Conservation (phyloP, 495 filamentous ascomycete genomes). For the Thermochaetoides thermophila region DNA sequence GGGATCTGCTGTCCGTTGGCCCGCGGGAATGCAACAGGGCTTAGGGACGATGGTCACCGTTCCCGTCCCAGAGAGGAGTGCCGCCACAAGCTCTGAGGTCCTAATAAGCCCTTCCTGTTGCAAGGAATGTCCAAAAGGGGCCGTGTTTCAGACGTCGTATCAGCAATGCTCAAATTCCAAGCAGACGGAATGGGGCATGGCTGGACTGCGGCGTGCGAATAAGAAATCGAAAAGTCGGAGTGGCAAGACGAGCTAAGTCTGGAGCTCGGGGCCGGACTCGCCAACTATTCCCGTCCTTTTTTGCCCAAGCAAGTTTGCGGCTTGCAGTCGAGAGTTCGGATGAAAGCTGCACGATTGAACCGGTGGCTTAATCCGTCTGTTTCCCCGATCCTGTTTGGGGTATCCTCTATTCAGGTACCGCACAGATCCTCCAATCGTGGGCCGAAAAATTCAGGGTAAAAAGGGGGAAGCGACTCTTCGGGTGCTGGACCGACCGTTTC, state of each 20-base stretch:
- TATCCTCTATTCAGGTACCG: no score
- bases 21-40: slow-evolving; percentile 9
- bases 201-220: slow-evolving; percentile 2
- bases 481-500: not conserved
- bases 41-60: slow-evolving; percentile 4
- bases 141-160: slow-evolving; percentile 23
- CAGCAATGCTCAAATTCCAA: slow-evolving; percentile 20
- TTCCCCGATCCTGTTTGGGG: no score
- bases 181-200: slow-evolving; percentile 14
- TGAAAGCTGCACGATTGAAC: no score
- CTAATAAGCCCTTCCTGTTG: slow-evolving; percentile 7
- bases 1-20: slow-evolving; percentile 15
- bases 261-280: no score
- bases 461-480: not conserved
- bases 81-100: slow-evolving; percentile 9
- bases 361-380: no score
- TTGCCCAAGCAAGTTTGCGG: not conserved
- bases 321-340: not conserved
- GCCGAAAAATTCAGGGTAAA: no score
- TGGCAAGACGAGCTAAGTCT: no score
- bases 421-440: no score
- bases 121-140: no score
- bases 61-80: slow-evolving; percentile 9
- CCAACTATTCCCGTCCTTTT: no score
- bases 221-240: slow-evolving; percentile 5